Base-by-base conservation (phyloP, 2,329 filamentous ascomycete genomes). In the Graphilbum fragrans region DNA sequence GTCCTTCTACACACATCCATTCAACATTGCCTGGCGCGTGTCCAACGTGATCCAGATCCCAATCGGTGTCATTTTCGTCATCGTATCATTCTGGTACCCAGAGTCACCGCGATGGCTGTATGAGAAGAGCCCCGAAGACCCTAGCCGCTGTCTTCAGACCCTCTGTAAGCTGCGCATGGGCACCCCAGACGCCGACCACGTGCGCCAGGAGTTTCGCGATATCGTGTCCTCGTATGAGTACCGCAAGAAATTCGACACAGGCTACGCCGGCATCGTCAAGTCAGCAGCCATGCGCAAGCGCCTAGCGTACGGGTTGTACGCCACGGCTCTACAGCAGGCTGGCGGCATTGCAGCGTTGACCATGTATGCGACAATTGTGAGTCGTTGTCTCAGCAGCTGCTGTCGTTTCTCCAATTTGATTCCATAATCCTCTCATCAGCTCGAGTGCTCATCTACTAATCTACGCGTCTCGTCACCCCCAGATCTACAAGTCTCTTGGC, bases 11-110 rank as follows among this genome's bases (percentile, higher is more conserved):
- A 33, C 34, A 16, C 10, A 9, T 8, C 39, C 39, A 9, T 32
- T 8, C 25, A 41, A 41, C 39, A 41, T 41, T 37, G 39, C 39
- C 19, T 41, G 39, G 39, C 39, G 39, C 25, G 39, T 41, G 10
- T 41, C 39, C 34, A 41, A 41, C 25, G 17, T 41, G 5, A 37
- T 41, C 27, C 39, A 41, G 25, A 41, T 41, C 34, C 39, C 39
- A 7, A 32, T 41, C 16, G 39, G 39, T 9, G 8, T 41, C 18
- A 11, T 41, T 2, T 41, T 41, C 11, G 16, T 41, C 20, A n/a
- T 33, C 10, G 14, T 41, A 12, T 41, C 39, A 3, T 41, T 41
- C n/a, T 41, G 39, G 39, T 41, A 41, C 34, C 39, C 39, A 18
- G 39, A 41, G 39, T 41, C 39, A 11, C 39, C 39, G 2, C 39